Evolutionary conservation across 2,329 filamentous ascomycete species (phyloP), one percentile per base, ranked within the genome.

Genomic region (Calonectria pauciramosa): DNA sequence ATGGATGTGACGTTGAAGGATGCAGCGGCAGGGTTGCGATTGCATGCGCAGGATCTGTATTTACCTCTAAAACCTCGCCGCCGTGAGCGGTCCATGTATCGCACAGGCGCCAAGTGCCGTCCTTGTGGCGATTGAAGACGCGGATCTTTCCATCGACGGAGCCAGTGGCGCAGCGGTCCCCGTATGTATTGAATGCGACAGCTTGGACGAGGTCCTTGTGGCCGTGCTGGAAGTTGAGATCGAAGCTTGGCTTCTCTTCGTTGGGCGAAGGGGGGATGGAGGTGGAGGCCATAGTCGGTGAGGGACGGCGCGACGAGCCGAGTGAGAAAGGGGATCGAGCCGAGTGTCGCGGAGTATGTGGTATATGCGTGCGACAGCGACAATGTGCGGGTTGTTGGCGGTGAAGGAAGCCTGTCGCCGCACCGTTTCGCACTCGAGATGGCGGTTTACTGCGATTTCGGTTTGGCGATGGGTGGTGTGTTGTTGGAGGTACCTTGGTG

Each of bases 121-220:
- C 94, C 78, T 93, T 93, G 82, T 97, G 94, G 63, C 93, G 91
- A 85, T 96, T 95, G 90, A 96, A 98, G 76, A 98, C 94, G 83
- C 96, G 95, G 81, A 99, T 94, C 84, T 94, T 95, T 84, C 98
- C 96, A 84, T 99, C 96, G 23, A 96, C 95, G 23, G 95, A 97
- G 41, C 95, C 96, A 3, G 96, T 97, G 52, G 96, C 94, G 88
- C 96, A 96, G 79, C 96, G 94, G 81, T 95, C 96, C 80, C 96
- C 96, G 84, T 98, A 98, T 78, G 93, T 93, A 85, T 98, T 98
- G 90, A 97, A 98, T 78, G 95, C 94, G 75, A 96, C 93, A 70
- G 95, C 94, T 77, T 96, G 93, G 67, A 97, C 94, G 56, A 97
- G 90, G 83, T 97, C 94, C 81, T 92, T 91, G 85, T 96, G 94